Conservation (phyloP, 768 basidiomycete species). For the Mycena floridula region DNA sequence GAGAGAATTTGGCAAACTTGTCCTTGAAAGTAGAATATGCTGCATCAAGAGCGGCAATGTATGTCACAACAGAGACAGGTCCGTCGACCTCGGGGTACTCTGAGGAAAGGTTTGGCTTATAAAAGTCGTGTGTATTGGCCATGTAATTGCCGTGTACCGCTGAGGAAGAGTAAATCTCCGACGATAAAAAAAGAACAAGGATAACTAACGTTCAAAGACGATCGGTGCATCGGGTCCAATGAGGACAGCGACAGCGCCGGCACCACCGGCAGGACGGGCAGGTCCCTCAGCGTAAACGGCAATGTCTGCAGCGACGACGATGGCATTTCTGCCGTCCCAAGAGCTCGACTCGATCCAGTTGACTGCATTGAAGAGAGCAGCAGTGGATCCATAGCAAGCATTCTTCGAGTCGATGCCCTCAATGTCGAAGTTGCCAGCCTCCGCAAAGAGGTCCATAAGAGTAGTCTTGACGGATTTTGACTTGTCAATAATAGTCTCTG, state of each 20-base stretch:
- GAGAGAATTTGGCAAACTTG: conserved; percentile 67
- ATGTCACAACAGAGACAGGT: conserved; percentile 91
- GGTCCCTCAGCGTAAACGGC: conserved; percentile 96
- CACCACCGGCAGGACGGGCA: conserved; percentile 94
- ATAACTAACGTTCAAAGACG: conserved; percentile 81
- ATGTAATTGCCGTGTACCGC: conserved; percentile 96
- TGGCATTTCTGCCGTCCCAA: conserved; percentile 97
- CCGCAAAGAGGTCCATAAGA: conserved; percentile 96
- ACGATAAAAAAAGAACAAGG: conserved; percentile 1
- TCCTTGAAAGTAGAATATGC: conserved; percentile 82
- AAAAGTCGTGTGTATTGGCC: conserved; percentile 98
- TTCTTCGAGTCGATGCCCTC: conserved; percentile 99
- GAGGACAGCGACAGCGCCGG: conserved; percentile 90
- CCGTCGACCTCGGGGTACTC: conserved; percentile 98
- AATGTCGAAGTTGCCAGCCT: conserved; percentile 90
- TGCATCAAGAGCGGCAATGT: conserved; percentile 88
- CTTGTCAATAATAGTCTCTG: conserved; percentile 99
- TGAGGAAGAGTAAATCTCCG: conserved; percentile 30
- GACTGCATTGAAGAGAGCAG: conserved; percentile 96
- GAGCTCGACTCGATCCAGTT: conserved; percentile 97
- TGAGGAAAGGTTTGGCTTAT: conserved; percentile 94
- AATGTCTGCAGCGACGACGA: conserved; percentile 95
- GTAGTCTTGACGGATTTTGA: conserved; percentile 98
- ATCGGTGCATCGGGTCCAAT: conserved; percentile 96
- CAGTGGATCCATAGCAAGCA: conserved; percentile 98